A percentile compares a stretch with the other conserved stretches of the same genome.
Evolutionary conservation across 495 filamentous ascomycete genomes (phyloP).

Genomic region (Clohesyomyces aquaticus): DNA sequence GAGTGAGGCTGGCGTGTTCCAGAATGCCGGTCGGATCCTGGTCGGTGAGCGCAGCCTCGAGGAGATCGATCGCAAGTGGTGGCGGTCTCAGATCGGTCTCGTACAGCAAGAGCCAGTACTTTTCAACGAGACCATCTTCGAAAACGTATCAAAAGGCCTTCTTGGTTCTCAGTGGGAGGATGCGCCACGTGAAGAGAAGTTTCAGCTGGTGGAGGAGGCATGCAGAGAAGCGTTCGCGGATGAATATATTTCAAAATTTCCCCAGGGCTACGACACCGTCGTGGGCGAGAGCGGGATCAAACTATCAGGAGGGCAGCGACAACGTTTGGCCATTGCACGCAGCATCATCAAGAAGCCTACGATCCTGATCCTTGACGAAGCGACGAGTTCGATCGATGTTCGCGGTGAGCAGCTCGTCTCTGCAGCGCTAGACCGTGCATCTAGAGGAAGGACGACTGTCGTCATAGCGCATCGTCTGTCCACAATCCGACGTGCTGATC

Average conservation of each 20-base stretch:
- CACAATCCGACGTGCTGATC: constrained; percentile 43
- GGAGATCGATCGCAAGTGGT: constrained; percentile 50
- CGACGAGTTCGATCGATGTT: constrained; percentile 44
- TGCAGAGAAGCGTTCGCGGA: constrained; percentile 93
- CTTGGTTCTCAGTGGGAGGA: constrained; percentile 64
- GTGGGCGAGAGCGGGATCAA: constrained; percentile 44
- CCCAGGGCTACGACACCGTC: constrained; percentile 56
- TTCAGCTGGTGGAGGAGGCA: constrained; percentile 67
- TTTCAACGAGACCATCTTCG: constrained; percentile 69
- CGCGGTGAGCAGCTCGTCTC: constrained; percentile 43
- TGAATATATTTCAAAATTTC: constrained; percentile 76
- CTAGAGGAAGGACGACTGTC: constrained; percentile 42
- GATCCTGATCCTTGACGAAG: constrained; percentile 47
- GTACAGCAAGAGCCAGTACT: constrained; percentile 60
- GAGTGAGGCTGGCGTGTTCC: constrained; percentile 1
- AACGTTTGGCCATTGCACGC: constrained; percentile 44
- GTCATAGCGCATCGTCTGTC: constrained; percentile 44
- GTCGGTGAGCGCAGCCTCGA: constrained; percentile 48
- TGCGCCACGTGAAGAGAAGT: constrained; percentile 18
- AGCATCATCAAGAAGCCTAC: constrained; percentile 43
- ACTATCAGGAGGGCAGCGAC: constrained; percentile 43
- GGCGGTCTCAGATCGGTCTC: constrained; percentile 21
- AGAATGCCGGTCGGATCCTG: constrained; percentile 3
- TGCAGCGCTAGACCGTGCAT: constrained; percentile 42
- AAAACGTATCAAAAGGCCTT: constrained; percentile 68